Base-by-base conservation (phyloP, 495 filamentous ascomycete species). In the Xylaria bambusicola region DNA sequence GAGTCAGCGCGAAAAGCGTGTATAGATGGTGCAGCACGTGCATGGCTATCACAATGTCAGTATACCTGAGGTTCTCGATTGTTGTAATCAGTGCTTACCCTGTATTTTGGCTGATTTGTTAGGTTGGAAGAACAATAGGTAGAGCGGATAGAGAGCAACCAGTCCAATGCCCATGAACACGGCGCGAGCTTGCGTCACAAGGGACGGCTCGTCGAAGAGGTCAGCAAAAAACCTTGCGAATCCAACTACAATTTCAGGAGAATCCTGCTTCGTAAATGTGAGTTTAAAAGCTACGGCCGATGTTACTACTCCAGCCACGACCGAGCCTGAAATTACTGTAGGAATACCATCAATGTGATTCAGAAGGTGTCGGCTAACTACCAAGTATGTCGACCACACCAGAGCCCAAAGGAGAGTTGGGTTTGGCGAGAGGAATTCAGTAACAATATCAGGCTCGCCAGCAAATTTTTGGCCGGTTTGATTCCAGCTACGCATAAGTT, bases 391-490 rank as follows among this genome's bases (percentile, higher is more conserved):
- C 12, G 78, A 65, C 7, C 84, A 71, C 17, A 97, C 80, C 20
- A 96, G 73, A n/a, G 64, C 64, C 93, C 94, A 98, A 9, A 98
- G 79, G 1, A 88, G 51, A 20, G 75, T 55, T 1, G 81, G 84
- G 62, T 89, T 81, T 1, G 72, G 68, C 33, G 84, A 73, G 20
- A 97, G 75, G 62, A 88, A 87, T 7, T 62, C 77, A 35, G 84
- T 86, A 54, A 88, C 86, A 50, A 97, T 94, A 66, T 97, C 93
- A 48, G 91, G 84, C 49, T 87, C 88, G 13, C 91, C 93, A 15
- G 94, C 86, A 62, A 90, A 90, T 60, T 99, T 99, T 63, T 97
- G 92, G 21, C 94, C 94, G 0, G 94, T 98, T 70, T 97, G 94
- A 69, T 97, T 97, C 93, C 93, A 99, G 36, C 86, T 80, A 44